A percentile compares a stretch with the other conserved stretches of the same genome.
phyloP scores from a whole-genome alignment of 768 basidiomycete genomes.

The Dendrothele bispora region DNA sequence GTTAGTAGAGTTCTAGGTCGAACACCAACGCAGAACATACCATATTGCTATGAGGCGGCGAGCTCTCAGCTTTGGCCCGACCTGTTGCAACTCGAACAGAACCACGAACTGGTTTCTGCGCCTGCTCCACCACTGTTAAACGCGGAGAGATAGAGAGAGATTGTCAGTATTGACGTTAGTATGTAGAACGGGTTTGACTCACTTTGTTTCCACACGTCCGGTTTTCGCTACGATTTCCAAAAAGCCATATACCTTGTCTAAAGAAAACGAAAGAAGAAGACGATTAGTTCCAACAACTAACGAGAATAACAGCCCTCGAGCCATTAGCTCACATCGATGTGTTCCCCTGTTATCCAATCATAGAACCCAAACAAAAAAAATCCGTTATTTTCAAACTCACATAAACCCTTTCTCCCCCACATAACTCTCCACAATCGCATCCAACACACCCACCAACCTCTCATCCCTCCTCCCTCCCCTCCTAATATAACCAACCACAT shows the following conservation, averaged over 20 bases:
- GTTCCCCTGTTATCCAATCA: conserved; percentile 1
- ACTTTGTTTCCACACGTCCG: conserved; percentile 4
- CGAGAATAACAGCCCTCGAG: too few relatives aligned
- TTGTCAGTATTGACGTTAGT: too few relatives aligned
- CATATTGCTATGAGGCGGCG: too few relatives aligned
- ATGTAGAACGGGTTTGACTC: too few relatives aligned
- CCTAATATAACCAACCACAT: too few relatives aligned
- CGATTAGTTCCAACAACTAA: neutral
- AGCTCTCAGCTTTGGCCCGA: too few relatives aligned
- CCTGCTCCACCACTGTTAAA: too few relatives aligned
- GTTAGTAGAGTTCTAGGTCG: too few relatives aligned
- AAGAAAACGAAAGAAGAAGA: neutral
- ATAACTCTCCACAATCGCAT: conserved; percentile 3
- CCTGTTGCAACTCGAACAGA: too few relatives aligned
- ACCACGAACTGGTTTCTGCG: too few relatives aligned
- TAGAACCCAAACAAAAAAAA: neutral
- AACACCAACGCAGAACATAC: too few relatives aligned
- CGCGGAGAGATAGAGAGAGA: too few relatives aligned
- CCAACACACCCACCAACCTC: neutral
- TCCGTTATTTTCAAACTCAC: neutral
- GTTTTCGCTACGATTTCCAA: conserved; percentile 4
- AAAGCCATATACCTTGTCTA: conserved; percentile 5
- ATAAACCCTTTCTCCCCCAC: neutral
- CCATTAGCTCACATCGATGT: conserved; percentile 5
- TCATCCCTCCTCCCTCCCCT: neutral